phyloP scores from a whole-genome alignment of 1,284 basidiomycete species.

The Ganoderma lingzhi region DNA sequence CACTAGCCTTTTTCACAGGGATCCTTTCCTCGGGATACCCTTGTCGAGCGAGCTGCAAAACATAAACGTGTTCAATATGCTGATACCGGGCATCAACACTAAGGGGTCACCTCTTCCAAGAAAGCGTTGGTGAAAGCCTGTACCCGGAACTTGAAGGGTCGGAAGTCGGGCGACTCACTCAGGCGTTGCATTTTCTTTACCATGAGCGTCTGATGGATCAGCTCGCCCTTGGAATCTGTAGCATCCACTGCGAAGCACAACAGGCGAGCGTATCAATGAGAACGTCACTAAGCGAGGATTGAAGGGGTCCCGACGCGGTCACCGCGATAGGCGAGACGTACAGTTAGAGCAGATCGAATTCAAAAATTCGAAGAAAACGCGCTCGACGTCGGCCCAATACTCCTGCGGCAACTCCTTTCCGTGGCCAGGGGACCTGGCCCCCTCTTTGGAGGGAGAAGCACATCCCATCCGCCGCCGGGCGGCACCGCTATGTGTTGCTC shows the following conservation, averaged over 20 bases:
- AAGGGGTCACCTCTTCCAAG: constrained; percentile 80
- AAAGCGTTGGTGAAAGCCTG: constrained; percentile 99
- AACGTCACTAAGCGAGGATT: constrained; percentile 11
- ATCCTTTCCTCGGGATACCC: constrained; percentile 88
- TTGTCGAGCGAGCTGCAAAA: constrained; percentile 71
- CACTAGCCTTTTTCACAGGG: constrained; percentile 84
- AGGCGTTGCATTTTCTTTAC: constrained; percentile 97
- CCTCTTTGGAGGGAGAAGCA: constrained; percentile 41
- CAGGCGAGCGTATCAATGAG: constrained; percentile 24
- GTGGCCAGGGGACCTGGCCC: constrained; percentile 41
- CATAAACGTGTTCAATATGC: constrained; percentile 23
- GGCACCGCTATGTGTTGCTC: constrained; percentile 35
- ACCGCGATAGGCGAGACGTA: constrained; percentile 51
- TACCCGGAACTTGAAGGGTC: constrained; percentile 99
- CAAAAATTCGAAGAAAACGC: constrained; percentile 92
- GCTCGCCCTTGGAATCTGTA: constrained; percentile 93
- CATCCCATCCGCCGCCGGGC: constrained; percentile 40
- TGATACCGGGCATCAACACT: constrained; percentile 19
- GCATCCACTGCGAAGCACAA: constrained; percentile 77
- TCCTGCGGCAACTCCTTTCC: constrained; percentile 82
- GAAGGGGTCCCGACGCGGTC: constrained; percentile 9
- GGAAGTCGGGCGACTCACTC: constrained; percentile 95
- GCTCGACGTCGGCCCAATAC: constrained; percentile 84
- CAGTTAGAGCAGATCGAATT: constrained; percentile 91
- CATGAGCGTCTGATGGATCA: constrained; percentile 98